These are phyloP conservation scores for Alternaria dauci DNA, from an alignment of 2,329 filamentous ascomycete genomes.

Conservation along the genomic window DNA sequence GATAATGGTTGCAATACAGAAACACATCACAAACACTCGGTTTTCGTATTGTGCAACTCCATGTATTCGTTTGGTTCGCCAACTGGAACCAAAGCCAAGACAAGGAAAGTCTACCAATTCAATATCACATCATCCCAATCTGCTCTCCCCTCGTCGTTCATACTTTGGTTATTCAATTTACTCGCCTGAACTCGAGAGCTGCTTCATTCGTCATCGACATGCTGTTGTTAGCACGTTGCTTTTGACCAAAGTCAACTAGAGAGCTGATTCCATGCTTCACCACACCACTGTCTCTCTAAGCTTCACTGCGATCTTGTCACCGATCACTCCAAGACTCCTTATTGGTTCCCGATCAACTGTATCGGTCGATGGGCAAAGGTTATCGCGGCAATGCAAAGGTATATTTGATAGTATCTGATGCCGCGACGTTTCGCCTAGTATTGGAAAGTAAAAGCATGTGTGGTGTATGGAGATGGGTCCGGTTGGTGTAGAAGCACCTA, in stretches of 20 bases:
- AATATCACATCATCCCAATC: background rate
- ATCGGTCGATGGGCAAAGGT: background rate
- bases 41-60: background rate
- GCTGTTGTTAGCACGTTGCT: background rate
- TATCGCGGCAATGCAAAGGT: background rate
- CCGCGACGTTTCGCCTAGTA: background rate
- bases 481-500: background rate
- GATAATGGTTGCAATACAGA: background rate
- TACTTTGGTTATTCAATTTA: background rate
- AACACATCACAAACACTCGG: background rate
- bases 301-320: background rate
- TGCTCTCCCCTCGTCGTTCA: too few relatives aligned
- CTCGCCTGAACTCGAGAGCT: background rate
- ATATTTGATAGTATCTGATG: background rate
- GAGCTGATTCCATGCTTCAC: background rate
- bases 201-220: background rate
- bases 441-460: background rate
- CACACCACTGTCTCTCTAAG: background rate
- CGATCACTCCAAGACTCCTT: background rate
- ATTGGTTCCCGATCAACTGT: background rate
- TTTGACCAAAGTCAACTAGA: background rate
- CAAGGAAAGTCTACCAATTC: background rate
- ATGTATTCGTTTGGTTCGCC: background rate
- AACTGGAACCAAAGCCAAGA: background rate
- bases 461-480: background rate